phyloP scores from a whole-genome alignment of 352 stramenopile species.

The Phytophthora sp. region DNA sequence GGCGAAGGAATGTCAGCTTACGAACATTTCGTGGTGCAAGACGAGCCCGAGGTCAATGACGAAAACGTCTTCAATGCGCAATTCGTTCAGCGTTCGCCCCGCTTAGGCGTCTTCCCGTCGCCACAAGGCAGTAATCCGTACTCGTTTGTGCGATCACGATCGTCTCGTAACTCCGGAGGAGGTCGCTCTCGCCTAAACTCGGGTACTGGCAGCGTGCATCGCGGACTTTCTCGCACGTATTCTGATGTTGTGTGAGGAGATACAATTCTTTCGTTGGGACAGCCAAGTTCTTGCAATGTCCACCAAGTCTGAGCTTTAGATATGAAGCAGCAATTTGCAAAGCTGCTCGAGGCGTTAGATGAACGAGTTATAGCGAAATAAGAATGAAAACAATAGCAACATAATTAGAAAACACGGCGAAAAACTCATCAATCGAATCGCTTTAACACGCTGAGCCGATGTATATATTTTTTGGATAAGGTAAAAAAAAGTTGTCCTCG shows the following conservation, averaged over 20 bases:
- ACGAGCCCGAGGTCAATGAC: constrained; percentile 41
- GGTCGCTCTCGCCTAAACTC: constrained; percentile 12
- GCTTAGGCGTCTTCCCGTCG: constrained; percentile 27
- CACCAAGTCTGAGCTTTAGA: too few relatives aligned
- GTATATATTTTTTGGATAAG: too few relatives aligned
- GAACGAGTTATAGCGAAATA: too few relatives aligned
- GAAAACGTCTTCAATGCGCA: constrained; percentile 55
- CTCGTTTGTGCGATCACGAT: constrained; percentile 24
- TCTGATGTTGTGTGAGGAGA: constrained; percentile 31
- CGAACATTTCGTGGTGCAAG: constrained; percentile 68
- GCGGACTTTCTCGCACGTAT: constrained; percentile 20
- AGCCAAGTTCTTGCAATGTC: too few relatives aligned
- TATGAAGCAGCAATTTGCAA: too few relatives aligned
- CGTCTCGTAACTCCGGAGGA: constrained; percentile 15
- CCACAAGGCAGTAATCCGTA: constrained; percentile 25
- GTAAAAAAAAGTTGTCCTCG: too few relatives aligned
- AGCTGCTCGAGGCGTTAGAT: too few relatives aligned
- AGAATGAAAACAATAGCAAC: too few relatives aligned
- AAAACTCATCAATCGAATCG: too few relatives aligned
- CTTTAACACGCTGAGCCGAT: too few relatives aligned
- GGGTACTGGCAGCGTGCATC: constrained; percentile 6
- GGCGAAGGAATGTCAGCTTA: constrained; percentile 53
- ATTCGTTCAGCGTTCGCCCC: constrained; percentile 43
- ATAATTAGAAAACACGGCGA: too few relatives aligned
- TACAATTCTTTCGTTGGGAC: too few relatives aligned